Evolutionary conservation across 2,329 filamentous ascomycete species (phyloP), one percentile per base, ranked within the genome.

Genomic region (Lojkania enalia): DNA sequence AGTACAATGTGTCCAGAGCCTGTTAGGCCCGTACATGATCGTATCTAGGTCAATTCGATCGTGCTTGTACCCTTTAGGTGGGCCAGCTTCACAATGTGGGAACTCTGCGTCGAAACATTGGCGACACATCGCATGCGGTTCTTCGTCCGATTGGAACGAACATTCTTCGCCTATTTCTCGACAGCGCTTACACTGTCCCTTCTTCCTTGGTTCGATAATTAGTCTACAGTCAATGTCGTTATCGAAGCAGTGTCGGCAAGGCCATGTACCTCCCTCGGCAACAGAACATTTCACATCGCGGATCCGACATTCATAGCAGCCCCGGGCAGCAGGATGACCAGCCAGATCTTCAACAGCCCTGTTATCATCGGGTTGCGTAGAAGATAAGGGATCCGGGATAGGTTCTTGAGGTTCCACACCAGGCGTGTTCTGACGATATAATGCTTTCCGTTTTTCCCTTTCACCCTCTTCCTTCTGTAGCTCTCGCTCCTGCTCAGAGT

Each of bases 301-400:
- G 42, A 39, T 40, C 12, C 61, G 58, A 43, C 72, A 75, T 3
- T 48, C 39, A 18, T 52, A 48, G 46, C 72, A 74, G 3, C 66
- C 68, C 30, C 66, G 59, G 9, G 63, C 58, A 3, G 35, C 57
- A 4, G 70, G 67, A 20, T 69, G 51, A 1, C 67, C 64, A 3
- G 61, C 64, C 1, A 70, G 39, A 25, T 67, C 65, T n/a, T n/a
- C n/a, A n/a, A n/a, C n/a, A n/a, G n/a, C n/a, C n/a, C n/a, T n/a
- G n/a, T n/a, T n/a, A n/a, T n/a, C n/a, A n/a, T 63, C 49, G 1
- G 56, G 4, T 12, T 55, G 33, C 3, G 42, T 43, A 1, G 35
- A 18, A 3, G 9, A 15, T 6, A 33, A 7, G 5, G 65, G 63
- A 40, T 68, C 64, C 5, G 52, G 39, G 13, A 69, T 51, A 1